phyloP scores from a whole-genome alignment of 805 yeast genomes.

The Saccharomycopsis babjevae region DNA sequence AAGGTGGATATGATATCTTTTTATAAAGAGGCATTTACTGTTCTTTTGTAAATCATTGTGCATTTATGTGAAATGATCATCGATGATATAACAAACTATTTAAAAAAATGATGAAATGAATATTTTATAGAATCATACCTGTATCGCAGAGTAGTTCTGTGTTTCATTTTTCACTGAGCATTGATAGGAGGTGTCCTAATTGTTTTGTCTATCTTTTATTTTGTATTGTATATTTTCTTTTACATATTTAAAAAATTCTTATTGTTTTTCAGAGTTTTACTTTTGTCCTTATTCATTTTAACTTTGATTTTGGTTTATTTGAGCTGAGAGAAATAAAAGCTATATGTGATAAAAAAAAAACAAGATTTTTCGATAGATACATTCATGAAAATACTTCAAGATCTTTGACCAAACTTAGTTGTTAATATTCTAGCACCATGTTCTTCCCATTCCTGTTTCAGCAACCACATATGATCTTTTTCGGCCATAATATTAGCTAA shows the following conservation, averaged over 20 bases:
- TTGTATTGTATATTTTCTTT: neutral
- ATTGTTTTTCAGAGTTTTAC: neutral
- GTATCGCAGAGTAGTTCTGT: no score
- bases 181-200: no score
- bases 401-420: constrained; percentile 86
- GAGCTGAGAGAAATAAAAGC: neutral
- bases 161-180: no score
- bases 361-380: neutral
- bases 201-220: neutral
- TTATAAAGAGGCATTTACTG: no score
- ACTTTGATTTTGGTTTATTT: neutral
- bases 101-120: no score
- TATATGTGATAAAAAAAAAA: neutral
- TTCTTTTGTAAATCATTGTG: no score
- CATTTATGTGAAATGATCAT: no score
- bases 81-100: no score
- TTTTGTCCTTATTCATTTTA: neutral
- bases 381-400: constrained; percentile 13
- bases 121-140: no score
- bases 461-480: constrained; percentile 96
- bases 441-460: constrained; percentile 96
- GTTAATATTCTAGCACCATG: constrained; percentile 77
- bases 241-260: neutral
- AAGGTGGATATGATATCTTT: no score
- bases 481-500: constrained; percentile 97